A percentile compares a stretch with the other conserved stretches of the same genome.
Evolutionary conservation across 2,329 filamentous ascomycete genomes (phyloP).

Genomic region (Ceratocystis destructans): DNA sequence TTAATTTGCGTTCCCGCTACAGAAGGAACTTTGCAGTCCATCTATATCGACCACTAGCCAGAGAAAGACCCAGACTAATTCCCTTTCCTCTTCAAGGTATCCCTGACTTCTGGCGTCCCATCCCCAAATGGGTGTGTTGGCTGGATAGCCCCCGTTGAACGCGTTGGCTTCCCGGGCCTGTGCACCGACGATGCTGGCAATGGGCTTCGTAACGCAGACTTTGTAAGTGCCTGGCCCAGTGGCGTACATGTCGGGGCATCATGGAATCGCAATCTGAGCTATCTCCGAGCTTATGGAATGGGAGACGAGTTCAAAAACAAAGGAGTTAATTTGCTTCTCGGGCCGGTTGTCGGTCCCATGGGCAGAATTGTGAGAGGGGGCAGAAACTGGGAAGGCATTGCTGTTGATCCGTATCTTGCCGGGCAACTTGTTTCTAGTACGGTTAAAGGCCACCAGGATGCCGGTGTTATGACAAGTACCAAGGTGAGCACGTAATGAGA

Average conservation of each 20-base stretch:
- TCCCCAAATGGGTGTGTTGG: slow-evolving; percentile 38
- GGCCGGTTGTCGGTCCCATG: slow-evolving; percentile 57
- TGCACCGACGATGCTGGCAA: slow-evolving; percentile 34
- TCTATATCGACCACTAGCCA: too few relatives aligned
- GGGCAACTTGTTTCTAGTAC: slow-evolving; percentile 35
- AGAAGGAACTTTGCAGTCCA: background rate
- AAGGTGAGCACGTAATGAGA: slow-evolving; percentile 28
- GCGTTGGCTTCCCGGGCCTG: slow-evolving; percentile 32
- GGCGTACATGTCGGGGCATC: slow-evolving; percentile 49
- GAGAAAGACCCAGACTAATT: background rate
- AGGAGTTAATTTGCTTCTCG: slow-evolving; percentile 65
- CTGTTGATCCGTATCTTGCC: slow-evolving; percentile 46
- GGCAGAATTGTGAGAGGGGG: slow-evolving; percentile 48
- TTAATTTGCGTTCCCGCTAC: background rate
- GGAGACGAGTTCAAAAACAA: slow-evolving; percentile 62
- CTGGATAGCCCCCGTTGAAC: slow-evolving; percentile 29
- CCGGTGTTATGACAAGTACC: slow-evolving; percentile 50
- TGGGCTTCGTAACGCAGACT: slow-evolving; percentile 32
- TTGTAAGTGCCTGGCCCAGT: slow-evolving; percentile 33
- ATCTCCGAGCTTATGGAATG: slow-evolving; percentile 57
- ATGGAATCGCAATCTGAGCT: slow-evolving; percentile 62
- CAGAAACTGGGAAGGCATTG: slow-evolving; percentile 48
- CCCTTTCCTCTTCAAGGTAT: slow-evolving; percentile 34
- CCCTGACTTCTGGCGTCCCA: slow-evolving; percentile 57
- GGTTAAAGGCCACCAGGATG: slow-evolving; percentile 31